Base-by-base conservation (phyloP, 1,284 basidiomycete genomes). In the Gastroboletus turbinatus region DNA sequence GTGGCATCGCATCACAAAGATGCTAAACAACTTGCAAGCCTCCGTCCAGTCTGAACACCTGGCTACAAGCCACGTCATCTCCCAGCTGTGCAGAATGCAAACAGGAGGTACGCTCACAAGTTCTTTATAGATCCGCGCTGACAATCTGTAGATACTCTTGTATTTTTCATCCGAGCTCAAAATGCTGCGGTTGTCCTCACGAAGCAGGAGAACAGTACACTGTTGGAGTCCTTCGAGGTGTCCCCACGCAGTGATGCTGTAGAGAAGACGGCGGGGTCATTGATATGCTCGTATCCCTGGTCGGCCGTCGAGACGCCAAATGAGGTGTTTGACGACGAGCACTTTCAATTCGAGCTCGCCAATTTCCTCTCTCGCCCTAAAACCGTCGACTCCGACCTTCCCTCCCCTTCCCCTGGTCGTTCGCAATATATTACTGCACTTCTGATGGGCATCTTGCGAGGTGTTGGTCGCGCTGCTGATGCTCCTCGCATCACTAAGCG, bases 181-280 rank as follows among this genome's bases (percentile, higher is more conserved):
- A 78, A 78, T 50, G 74, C 65, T 0, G 75, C 58, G 0, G 52
- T 77, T 7, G 54, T 77, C 17, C 45, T 77, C 27, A 64, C 72
- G 14, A 70, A 63, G 44, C 43, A 36, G 7, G 13, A 19, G 6
- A 39, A 58, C 4, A 19, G 46, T 5, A 63, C 67, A 4, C 55
- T 63, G 1, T 70, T 75, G 30, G 76, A 76, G 57, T 59, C 64
- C 2, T 77, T 77, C 38, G 70, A 78, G 56, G 60, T 67, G 3
- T 68, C 70, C 8, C 60, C 21, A 4, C 49, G 1, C 42, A 36
- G 29, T 8, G 39, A 40, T 23, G 39, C 21, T 4, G 38, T 46
- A 2, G 23, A 57, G 32, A 19, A 45, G 10, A 46, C 76, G 17
- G 70, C 67, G 62, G 53, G 55, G 2, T 53, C 67, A 0, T 43